Evolutionary conservation across 495 filamentous ascomycete genomes (phyloP), one percentile per base, ranked within the genome.

Genomic region (Symbiotaphrina buchneri): DNA sequence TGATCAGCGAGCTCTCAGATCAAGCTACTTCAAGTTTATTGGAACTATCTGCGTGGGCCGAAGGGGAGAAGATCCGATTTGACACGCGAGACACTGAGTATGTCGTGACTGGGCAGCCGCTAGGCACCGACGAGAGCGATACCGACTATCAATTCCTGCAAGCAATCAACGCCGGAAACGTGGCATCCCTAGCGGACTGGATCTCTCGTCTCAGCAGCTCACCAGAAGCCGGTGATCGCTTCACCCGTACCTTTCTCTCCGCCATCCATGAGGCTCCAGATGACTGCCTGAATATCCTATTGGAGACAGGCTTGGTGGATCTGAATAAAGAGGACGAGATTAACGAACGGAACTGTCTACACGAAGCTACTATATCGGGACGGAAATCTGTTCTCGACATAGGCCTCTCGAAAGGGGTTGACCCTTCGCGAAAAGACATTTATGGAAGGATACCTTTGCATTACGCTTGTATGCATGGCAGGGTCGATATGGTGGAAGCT

Each of bases 1-100:
- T 95, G 38, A 87, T 97, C 41, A 90, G 84, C 44, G 84, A 91
- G 38, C 63, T 95, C 14, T 92, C 90, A 0, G 90, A 97, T 41
- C 82, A 91, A 48, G 87, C 90, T 13, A 93, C 84, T 2, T 92
- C 80, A 10, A 84, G 79, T 41, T 58, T 90, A 15, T 66, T 94
- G 35, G 87, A 97, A 42, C 65, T 94, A 18, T 82, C 81, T 32
- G 87, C 83, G 7, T 95, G 87, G 87, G 80, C 83, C 6, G 87
- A 97, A 49, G 87, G 87, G 6, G 85, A 94, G 40, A 74, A 84
- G 48, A 69, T 92, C 39, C 68, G 63, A 35, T 85, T 80, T 41
- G 78, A 84, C 28, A 49, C 63, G 19, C 62, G 29, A n/a, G 31
- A 63, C 28, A 59, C 57, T 14, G 73, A 74, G 25, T 71, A 75